Conservation (phyloP, 176 grass and related monocot species). For the Triticum monococcum region DNA sequence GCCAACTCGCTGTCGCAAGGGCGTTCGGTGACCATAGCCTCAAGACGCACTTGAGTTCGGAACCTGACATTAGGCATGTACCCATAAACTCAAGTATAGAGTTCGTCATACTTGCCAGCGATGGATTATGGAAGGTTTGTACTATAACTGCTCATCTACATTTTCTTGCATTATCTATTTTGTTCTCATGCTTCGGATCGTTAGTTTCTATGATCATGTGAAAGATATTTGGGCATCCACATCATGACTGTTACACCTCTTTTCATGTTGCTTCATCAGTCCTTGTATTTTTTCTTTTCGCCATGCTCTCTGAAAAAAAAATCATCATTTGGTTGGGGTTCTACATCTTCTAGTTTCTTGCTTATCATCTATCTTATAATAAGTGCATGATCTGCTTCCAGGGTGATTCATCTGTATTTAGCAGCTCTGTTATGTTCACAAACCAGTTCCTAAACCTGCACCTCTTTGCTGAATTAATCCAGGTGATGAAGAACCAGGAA, state of each 20-base stretch:
- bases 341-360: neutral
- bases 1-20: constrained; percentile 97
- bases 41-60: constrained; percentile 94
- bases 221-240: neutral
- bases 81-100: constrained; percentile 74
- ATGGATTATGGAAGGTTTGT: constrained; percentile 98
- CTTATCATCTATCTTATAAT: neutral
- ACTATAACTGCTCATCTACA: neutral
- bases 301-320: neutral
- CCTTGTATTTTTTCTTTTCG: neutral
- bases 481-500: constrained; percentile 99
- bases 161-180: neutral
- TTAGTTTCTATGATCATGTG: neutral
- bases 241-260: neutral
- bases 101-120: constrained; percentile 96
- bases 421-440: neutral
- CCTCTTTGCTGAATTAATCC: constrained; percentile 11
- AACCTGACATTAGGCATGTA: constrained; percentile 84
- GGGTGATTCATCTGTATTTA: neutral
- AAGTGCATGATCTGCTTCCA: neutral
- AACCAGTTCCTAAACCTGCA: neutral
- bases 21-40: constrained; percentile 98
- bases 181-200: neutral
- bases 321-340: neutral
- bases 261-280: neutral